phyloP scores from a whole-genome alignment of 305 asterid genomes.

The Solanum aculeatissimum region DNA sequence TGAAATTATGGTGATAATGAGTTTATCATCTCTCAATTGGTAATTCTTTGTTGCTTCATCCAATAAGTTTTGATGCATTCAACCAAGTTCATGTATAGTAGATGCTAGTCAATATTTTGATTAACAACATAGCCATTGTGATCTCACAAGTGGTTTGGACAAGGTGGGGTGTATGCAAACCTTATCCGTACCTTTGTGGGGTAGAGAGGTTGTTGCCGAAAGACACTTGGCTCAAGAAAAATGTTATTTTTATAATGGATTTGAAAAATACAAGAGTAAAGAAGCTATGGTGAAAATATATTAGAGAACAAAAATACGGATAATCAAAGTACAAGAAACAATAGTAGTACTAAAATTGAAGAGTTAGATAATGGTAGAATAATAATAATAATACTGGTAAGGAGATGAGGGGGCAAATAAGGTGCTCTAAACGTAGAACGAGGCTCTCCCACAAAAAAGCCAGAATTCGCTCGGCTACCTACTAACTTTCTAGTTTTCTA shows the following conservation, averaged over 20 bases:
- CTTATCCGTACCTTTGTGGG: neutral
- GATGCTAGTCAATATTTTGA: neutral
- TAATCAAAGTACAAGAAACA: neutral
- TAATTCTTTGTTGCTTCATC: neutral
- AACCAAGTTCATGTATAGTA: neutral
- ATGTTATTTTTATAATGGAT: neutral
- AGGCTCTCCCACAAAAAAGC: neutral
- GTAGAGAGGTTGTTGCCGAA: neutral
- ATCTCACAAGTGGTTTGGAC: neutral
- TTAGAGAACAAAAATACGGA: neutral
- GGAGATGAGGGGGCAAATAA: neutral
- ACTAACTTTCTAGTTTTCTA: neutral
- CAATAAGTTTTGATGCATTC: neutral
- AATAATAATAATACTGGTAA: neutral
- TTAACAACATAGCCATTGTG: neutral
- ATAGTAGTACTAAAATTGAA: neutral
- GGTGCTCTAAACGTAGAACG: neutral
- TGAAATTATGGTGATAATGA: neutral
- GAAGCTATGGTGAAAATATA: neutral
- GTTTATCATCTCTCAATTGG: neutral
- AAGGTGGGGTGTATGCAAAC: neutral
- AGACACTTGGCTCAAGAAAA: neutral
- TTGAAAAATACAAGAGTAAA: neutral
- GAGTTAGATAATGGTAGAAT: neutral
- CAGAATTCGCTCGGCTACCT: neutral